Percentiles rank a stretch among this genome's conserved stretches.
phyloP scores from a whole-genome alignment of 1,284 basidiomycete species.

The Fomes fomentarius region DNA sequence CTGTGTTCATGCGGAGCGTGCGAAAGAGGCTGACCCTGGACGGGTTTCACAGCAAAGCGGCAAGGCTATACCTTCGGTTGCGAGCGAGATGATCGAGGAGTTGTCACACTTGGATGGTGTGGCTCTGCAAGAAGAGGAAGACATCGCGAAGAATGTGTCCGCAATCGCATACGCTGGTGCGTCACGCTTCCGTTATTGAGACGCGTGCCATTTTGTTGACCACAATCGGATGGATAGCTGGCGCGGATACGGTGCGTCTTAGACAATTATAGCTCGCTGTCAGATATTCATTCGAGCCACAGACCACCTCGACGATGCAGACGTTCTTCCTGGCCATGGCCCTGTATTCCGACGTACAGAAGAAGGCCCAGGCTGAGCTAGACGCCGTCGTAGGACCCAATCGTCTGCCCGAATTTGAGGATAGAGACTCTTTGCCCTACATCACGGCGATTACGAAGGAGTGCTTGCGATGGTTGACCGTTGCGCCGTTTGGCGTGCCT shows the following conservation, averaged over 20 bases:
- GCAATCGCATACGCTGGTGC: not conserved
- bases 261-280: too few species aligned
- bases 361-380: conserved; percentile 29
- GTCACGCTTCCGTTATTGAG: not conserved
- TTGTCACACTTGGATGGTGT: not conserved
- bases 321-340: conserved; percentile 26
- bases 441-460: conserved; percentile 31
- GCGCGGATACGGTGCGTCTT: not conserved
- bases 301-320: conserved; percentile 17
- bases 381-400: conserved; percentile 22
- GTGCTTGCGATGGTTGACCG: conserved; percentile 23
- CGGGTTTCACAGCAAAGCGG: not conserved
- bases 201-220: not conserved
- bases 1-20: not conserved
- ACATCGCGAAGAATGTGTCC: not conserved
- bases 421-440: conserved; percentile 26
- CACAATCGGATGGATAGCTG: not conserved
- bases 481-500: conserved; percentile 22
- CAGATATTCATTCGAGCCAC: too few species aligned
- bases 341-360: conserved; percentile 25
- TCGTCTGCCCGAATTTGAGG: conserved; percentile 26
- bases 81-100: not conserved
- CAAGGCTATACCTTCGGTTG: not conserved
- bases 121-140: not conserved
- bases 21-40: too few species aligned